Evolutionary conservation across 2,329 filamentous ascomycete species (phyloP).

Genomic region (Penicillium sp.): DNA sequence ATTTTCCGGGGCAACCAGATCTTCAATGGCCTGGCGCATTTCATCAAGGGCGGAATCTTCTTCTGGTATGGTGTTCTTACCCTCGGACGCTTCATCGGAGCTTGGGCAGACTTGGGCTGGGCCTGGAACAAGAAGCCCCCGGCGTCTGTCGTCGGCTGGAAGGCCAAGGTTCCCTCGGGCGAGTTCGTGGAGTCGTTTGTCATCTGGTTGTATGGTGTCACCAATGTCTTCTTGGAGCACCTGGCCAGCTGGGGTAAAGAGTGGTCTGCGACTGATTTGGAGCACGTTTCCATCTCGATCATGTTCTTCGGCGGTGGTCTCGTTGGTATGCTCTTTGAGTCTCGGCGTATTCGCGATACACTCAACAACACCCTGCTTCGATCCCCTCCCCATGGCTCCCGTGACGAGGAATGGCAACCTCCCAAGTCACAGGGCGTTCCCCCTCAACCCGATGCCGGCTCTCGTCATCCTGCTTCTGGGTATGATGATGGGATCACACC

Average conservation of each 20-base stretch:
- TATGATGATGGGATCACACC: slow-evolving; percentile 93
- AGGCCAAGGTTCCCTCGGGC: slow-evolving; percentile 63
- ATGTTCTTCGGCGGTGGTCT: slow-evolving; percentile 91
- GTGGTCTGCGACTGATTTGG: slow-evolving; percentile 78
- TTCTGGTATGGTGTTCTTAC: slow-evolving; percentile 89
- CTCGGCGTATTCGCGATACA: slow-evolving; percentile 61
- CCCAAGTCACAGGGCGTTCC: slow-evolving; percentile 71
- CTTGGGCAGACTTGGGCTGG: slow-evolving; percentile 89
- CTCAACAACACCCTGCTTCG: slow-evolving; percentile 50
- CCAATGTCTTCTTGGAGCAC: slow-evolving; percentile 91
- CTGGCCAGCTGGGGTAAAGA: slow-evolving; percentile 66
- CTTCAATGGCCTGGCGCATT: slow-evolving; percentile 87
- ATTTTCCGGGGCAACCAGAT: slow-evolving; percentile 71
- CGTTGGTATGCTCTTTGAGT: slow-evolving; percentile 84
- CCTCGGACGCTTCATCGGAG: slow-evolving; percentile 83
- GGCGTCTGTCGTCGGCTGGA: slow-evolving; percentile 58
- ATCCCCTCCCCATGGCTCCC: slow-evolving; percentile 37
- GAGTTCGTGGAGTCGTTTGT: slow-evolving; percentile 88
- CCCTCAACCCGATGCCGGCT: slow-evolving; percentile 84
- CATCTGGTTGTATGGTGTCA: slow-evolving; percentile 85
- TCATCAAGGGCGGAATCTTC: slow-evolving; percentile 92
- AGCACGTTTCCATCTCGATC: slow-evolving; percentile 88
- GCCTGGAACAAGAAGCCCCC: slow-evolving; percentile 84
- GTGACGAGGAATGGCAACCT: slow-evolving; percentile 53
- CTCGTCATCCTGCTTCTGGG: slow-evolving; percentile 84